Percentiles rank a stretch among this genome's conserved stretches.
phyloP scores from a whole-genome alignment of 176 grass and related monocot genomes.

The Otatea glauca region DNA sequence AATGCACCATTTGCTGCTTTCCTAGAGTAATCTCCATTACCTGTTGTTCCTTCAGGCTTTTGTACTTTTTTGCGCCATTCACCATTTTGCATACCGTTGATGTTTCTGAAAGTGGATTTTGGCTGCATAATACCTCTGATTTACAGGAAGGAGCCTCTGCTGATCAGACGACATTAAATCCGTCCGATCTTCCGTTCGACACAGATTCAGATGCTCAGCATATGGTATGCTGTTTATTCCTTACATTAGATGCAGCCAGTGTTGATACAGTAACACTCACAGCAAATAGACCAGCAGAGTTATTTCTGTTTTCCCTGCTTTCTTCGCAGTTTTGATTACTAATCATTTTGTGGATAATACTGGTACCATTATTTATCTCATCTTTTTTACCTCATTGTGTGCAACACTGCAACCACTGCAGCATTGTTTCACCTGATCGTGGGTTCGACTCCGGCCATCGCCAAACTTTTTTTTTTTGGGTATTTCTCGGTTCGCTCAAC shows the following conservation, averaged over 20 bases:
- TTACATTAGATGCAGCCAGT: conserved; percentile 5
- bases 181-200: conserved; percentile 73
- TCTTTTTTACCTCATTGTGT: no score
- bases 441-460: no score
- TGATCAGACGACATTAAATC: conserved; percentile 59
- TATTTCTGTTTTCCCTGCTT: not conserved
- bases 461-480: no score
- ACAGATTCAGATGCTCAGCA: conserved; percentile 44
- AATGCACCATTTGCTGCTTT: conserved; percentile 39
- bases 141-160: conserved; percentile 52
- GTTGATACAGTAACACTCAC: not conserved
- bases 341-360: conserved; percentile 8
- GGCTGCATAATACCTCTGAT: conserved; percentile 15
- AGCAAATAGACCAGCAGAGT: not conserved
- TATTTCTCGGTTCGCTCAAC: no score
- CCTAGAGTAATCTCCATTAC: conserved; percentile 47
- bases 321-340: not conserved
- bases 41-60: conserved; percentile 27
- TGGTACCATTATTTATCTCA: not conserved
- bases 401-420: no score
- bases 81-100: not conserved
- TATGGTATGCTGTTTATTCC: conserved; percentile 56
- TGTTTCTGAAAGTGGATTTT: conserved; percentile 22
- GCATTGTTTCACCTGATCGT: no score
- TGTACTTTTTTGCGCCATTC: conserved; percentile 21